Evolutionary conservation across 139 green algal species (phyloP), one percentile per base, ranked within the genome.

Genomic region (Tetradesmus lagerheimii): DNA sequence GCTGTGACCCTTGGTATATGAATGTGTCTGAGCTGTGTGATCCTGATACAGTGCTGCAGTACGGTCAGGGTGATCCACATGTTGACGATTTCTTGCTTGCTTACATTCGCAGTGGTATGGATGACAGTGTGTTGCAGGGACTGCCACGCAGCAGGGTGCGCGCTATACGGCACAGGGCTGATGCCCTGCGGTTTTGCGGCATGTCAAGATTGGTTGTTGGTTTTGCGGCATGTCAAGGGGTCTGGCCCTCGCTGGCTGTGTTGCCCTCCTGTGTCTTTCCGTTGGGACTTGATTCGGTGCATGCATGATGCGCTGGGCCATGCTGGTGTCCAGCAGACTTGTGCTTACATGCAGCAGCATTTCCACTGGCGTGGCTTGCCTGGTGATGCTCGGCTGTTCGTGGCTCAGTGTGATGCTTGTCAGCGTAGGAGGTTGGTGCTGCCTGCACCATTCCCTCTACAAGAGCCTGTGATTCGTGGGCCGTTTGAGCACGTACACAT

Each of bases 301-400:
- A 76, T 88, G 47, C 88, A 91, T 91, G 80, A 91, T 88, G 39
- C 62, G 43, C 6, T 91, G 14, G 88, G 64, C 0, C 80, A 91
- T 85, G 88, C 80, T 38, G 88, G 88, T 41, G 88, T 91, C 0
- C 27, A 80, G 12, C 88, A 91, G 80, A 84, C 66, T 2, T 35
- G 53, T 16, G 37, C 66, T 20, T 80, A 78, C 31, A 50, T 89
- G 38, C 80, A 84, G 35, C 80, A 91, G 66, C 38, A 84, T 89
- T 81, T 47, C n/a, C n/a, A n/a, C n/a, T n/a, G n/a, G n/a, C n/a
- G n/a, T n/a, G n/a, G n/a, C n/a, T n/a, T n/a, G n/a, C n/a, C n/a
- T n/a, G n/a, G n/a, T n/a, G n/a, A n/a, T n/a, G n/a, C n/a, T n/a
- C n/a, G n/a, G n/a, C n/a, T n/a, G n/a, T n/a, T n/a, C n/a, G n/a